These are phyloP conservation scores for Allomyces macrogynus DNA, from an alignment of 192 early-diverging fungal species.

Conservation along the genomic window DNA sequence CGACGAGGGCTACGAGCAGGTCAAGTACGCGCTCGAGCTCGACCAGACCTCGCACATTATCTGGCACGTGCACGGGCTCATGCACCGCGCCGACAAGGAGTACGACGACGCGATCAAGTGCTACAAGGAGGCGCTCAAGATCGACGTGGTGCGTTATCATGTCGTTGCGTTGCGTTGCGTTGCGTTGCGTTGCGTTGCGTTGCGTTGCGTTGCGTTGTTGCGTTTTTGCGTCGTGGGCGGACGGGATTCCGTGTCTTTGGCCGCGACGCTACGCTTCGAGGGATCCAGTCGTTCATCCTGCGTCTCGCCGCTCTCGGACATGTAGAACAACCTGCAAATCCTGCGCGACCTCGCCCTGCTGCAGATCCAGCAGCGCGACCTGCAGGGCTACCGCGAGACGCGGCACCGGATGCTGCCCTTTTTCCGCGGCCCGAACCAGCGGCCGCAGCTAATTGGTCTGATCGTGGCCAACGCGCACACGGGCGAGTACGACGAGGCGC, in stretches of 20 bases:
- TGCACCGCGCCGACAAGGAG: constrained; percentile 78
- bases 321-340: constrained; percentile 67
- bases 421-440: constrained; percentile 30
- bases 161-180: background rate
- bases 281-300: too few species aligned
- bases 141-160: constrained; percentile 44
- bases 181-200: too few species aligned
- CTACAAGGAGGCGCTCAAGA: constrained; percentile 68
- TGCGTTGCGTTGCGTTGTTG: too few species aligned
- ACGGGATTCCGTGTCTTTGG: too few species aligned
- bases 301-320: too few species aligned
- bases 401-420: constrained; percentile 43
- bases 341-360: constrained; percentile 71
- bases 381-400: constrained; percentile 55
- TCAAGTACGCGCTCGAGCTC: constrained; percentile 63
- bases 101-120: constrained; percentile 82
- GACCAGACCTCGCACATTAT: constrained; percentile 73
- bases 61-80: constrained; percentile 93
- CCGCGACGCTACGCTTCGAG: too few species aligned
- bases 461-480: constrained; percentile 67
- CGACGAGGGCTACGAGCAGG: constrained; percentile 70
- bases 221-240: too few species aligned
- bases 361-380: constrained; percentile 72
- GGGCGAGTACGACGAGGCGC: constrained; percentile 49
- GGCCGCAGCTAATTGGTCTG: constrained; percentile 66